Evolutionary conservation across 1,284 basidiomycete species (phyloP).

Genomic region (Ceratobasidium sp.): DNA sequence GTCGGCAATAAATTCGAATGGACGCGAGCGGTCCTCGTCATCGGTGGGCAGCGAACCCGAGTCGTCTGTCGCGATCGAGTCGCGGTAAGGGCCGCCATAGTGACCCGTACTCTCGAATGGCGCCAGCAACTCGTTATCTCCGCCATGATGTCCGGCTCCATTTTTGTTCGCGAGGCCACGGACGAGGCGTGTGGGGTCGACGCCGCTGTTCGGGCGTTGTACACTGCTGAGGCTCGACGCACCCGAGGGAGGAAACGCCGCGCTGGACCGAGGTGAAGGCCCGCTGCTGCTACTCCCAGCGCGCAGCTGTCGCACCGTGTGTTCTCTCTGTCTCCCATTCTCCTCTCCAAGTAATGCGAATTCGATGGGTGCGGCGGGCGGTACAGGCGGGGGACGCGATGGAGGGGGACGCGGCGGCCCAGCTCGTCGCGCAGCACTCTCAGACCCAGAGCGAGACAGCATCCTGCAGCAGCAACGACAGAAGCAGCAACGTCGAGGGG

Average conservation of each 20-base stretch:
- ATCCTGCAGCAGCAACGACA: not conserved
- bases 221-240: too few species aligned
- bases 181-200: conserved; percentile 9
- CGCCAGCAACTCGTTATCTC: conserved; percentile 1
- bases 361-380: conserved; percentile 23
- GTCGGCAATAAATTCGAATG: not conserved
- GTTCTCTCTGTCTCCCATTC: conserved; percentile 6
- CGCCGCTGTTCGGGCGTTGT: not conserved
- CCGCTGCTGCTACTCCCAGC: conserved; percentile 10
- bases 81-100: not conserved
- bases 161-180: conserved; percentile 8
- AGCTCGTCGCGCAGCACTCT: conserved; percentile 9
- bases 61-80: not conserved
- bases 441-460: conserved; percentile 22
- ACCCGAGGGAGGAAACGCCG: too few species aligned
- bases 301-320: not conserved
- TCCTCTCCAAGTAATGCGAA: conserved; percentile 16
- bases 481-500: not conserved
- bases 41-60: not conserved
- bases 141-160: not conserved
- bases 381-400: conserved; percentile 11
- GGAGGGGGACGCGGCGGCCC: conserved; percentile 35
- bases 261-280: conserved; percentile 11
- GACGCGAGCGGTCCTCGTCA: conserved; percentile 8
- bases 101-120: not conserved